Percentiles rank a stretch among this genome's conserved stretches.
Conservation (phyloP, 345 rosid genomes). For the Brassica nigra region DNA sequence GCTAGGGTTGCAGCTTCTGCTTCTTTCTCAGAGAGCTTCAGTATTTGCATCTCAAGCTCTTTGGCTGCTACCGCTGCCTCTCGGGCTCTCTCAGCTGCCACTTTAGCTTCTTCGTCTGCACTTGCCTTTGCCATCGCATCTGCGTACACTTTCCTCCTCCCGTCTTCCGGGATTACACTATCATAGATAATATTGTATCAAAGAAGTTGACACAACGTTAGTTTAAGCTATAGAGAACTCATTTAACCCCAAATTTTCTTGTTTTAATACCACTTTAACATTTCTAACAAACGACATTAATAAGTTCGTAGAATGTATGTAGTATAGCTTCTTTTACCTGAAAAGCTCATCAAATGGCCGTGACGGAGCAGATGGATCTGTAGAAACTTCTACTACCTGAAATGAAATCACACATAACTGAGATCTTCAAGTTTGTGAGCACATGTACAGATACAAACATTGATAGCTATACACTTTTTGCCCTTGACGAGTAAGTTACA, state of each 20-base stretch:
- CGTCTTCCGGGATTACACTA: constrained; percentile 86
- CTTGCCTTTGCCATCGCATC: constrained; percentile 61
- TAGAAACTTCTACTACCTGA: constrained; percentile 82
- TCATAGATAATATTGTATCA: neutral
- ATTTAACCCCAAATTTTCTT: neutral
- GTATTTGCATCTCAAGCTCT: constrained; percentile 43
- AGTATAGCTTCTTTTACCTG: constrained; percentile 50
- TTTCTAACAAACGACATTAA: neutral
- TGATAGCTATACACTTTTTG: neutral
- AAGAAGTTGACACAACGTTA: neutral
- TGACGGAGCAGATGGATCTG: constrained; percentile 74
- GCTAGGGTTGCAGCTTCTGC: constrained; percentile 58
- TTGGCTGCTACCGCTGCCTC: constrained; percentile 59
- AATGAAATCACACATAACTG: neutral
- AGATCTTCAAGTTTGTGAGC: neutral
- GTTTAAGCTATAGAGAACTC: neutral
- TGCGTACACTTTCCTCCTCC: constrained; percentile 76
- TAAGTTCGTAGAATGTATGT: neutral
- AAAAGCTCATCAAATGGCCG: constrained; percentile 73
- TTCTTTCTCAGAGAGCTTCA: constrained; percentile 63
- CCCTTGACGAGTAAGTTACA: neutral
- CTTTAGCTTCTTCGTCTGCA: constrained; percentile 65
- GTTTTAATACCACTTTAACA: neutral
- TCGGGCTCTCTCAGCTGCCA: constrained; percentile 60
- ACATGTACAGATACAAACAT: neutral